These are phyloP conservation scores for Vanilla planifolia DNA, from an alignment of 106 monocot species.

Conservation along the genomic window DNA sequence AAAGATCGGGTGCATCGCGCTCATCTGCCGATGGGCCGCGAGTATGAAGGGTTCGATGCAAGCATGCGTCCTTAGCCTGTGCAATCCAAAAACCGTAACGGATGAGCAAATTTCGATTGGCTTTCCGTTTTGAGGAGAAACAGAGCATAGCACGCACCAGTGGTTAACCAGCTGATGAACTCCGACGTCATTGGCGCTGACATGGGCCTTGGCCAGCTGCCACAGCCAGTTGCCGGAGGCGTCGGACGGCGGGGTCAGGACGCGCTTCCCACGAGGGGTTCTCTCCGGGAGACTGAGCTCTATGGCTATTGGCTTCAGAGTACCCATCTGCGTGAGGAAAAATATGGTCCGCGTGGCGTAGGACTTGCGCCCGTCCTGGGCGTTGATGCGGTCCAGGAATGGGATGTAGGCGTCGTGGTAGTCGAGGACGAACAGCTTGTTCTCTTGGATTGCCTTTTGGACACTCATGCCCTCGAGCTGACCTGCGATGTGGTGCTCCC, in stretches of 20 bases:
- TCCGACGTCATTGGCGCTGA: conserved; percentile 90
- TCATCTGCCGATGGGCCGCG: conserved; percentile 69
- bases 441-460: conserved; percentile 72
- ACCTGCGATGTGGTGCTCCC: conserved; percentile 70
- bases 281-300: conserved; percentile 67
- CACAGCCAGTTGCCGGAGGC: conserved; percentile 86
- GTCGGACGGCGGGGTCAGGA: conserved; percentile 70
- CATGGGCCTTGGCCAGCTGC: conserved; percentile 97
- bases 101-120: neutral
- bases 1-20: conserved; percentile 84
- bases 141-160: conserved; percentile 29
- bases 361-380: conserved; percentile 64
- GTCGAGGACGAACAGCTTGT: conserved; percentile 74
- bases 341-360: conserved; percentile 89
- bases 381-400: conserved; percentile 79
- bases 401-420: conserved; percentile 84
- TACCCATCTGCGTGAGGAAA: conserved; percentile 54
- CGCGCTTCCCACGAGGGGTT: conserved; percentile 34
- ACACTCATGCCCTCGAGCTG: conserved; percentile 81
- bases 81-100: neutral
- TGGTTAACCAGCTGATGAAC: conserved; percentile 97
- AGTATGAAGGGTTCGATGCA: conserved; percentile 82
- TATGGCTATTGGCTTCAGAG: conserved; percentile 79
- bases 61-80: conserved; percentile 70
- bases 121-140: neutral